These are phyloP conservation scores for Aspergillus proliferans DNA, from an alignment of 2,329 filamentous ascomycete species.

Conservation along the genomic window DNA sequence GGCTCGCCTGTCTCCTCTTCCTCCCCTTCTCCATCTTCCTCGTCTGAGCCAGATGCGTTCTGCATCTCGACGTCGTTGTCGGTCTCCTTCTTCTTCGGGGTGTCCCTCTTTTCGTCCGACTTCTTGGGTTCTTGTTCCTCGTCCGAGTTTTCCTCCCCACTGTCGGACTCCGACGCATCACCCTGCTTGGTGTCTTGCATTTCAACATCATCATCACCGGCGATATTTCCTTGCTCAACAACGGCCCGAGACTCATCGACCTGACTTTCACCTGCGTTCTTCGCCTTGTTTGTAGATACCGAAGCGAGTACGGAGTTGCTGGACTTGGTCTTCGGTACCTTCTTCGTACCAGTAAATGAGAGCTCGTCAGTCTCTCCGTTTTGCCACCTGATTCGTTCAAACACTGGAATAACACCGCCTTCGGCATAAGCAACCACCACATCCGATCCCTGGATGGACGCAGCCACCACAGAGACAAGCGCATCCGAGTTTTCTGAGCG, in stretches of 20 bases:
- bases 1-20: slow-evolving; percentile 50
- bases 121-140: slow-evolving; percentile 15
- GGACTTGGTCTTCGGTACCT: slow-evolving; percentile 40
- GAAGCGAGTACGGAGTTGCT: slow-evolving; percentile 36
- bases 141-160: slow-evolving; percentile 16
- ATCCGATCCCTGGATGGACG: slow-evolving; percentile 41
- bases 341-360: slow-evolving; percentile 38
- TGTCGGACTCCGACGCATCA: slow-evolving; percentile 24
- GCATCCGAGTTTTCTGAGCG: slow-evolving; percentile 35
- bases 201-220: slow-evolving; percentile 39
- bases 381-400: slow-evolving; percentile 45
- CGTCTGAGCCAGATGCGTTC: slow-evolving; percentile 29
- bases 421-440: slow-evolving; percentile 45
- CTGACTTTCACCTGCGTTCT: slow-evolving; percentile 44
- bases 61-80: slow-evolving; percentile 26
- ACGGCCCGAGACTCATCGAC: slow-evolving; percentile 54
- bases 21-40: slow-evolving; percentile 34
- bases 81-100: slow-evolving; percentile 10
- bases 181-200: slow-evolving; percentile 35
- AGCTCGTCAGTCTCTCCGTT: slow-evolving; percentile 41
- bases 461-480: slow-evolving; percentile 38
- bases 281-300: slow-evolving; percentile 49
- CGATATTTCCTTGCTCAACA: slow-evolving; percentile 45
- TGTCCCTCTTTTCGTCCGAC: slow-evolving; percentile 11
- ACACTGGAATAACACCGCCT: slow-evolving; percentile 44